Base-by-base conservation (phyloP, 176 grass and related monocot genomes). In the Microstegium vimineum region DNA sequence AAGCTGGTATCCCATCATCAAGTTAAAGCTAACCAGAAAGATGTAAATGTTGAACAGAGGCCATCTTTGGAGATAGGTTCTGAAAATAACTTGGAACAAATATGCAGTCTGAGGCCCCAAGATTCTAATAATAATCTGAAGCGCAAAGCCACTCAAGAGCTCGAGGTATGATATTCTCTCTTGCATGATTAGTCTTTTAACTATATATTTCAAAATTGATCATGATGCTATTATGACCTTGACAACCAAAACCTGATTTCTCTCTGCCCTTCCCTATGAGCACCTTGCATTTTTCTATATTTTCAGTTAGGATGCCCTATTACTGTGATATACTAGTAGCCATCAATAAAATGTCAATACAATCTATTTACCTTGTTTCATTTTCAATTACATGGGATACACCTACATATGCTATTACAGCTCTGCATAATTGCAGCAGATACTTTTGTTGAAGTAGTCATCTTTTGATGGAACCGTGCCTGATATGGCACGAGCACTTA, bases 91-190 rank as follows among this genome's bases (percentile, higher is more conserved):
- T 26, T 43, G 85, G 83, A 42, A 74, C 73, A 97, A 81, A 70
- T 74, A 82, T 33, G 16, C 71, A 83, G 23, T 14, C 16, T 66
- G 30, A 37, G 8, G 54, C 62, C 83, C 25, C 43, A 80, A 33
- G 52, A 31, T 71, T 59, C 72, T 73, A 85, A 66, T 82, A 83
- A 66, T 80, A 41, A 69, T 73, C 18, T 75, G 52, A 92, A 92
- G 74, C 89, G 86, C 67, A 91, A 83, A 86, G 62, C 75, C 42
- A 57, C 60, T 46, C 90, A 92, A 87, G 90, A 94, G 87, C 85
- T 97, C 54, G 91, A 97, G 94, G 94, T 94, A 75, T 82, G 79
- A 67, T 84, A 23, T 25, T 63, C 68, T 83, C 54, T 60, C 46
- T 56, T 60, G 37, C 80, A 7, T 62, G 10, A 79, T 28, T 78